Evolutionary conservation across 2,329 filamentous ascomycete genomes (phyloP).

Genomic region (Hymenoscyphus fructigenus): DNA sequence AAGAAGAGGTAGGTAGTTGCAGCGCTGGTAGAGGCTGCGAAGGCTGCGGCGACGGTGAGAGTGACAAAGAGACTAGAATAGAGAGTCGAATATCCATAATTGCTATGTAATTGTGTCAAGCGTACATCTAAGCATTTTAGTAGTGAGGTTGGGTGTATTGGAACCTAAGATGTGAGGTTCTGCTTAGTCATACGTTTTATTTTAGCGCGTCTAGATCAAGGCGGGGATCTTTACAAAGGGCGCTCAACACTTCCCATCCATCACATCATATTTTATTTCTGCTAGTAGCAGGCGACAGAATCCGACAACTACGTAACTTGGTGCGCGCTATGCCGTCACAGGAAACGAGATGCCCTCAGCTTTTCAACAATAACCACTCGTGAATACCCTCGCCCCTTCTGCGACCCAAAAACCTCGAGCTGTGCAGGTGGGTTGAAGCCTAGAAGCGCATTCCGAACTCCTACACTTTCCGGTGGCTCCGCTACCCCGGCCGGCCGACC

Average conservation of each 20-base stretch:
- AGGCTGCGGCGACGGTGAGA: no score
- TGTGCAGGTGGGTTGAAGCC: slow-evolving; percentile 8
- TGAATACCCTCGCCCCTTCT: background rate
- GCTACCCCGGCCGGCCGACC: background rate
- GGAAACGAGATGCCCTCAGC: slow-evolving; percentile 1
- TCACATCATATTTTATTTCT: slow-evolving; percentile 3
- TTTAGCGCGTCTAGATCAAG: background rate
- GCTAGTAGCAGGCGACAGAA: background rate
- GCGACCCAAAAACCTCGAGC: background rate
- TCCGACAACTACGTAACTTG: background rate
- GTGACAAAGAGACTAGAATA: no score
- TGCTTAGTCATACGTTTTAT: background rate
- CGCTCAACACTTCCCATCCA: background rate
- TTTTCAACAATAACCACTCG: background rate
- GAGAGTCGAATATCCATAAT: no score
- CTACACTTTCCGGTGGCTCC: slow-evolving; percentile 4
- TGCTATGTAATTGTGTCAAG: no score
- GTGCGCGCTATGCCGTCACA: slow-evolving; percentile 1
- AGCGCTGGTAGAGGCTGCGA: no score
- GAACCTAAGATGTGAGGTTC: no score
- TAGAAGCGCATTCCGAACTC: slow-evolving; percentile 7
- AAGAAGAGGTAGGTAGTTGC: no score
- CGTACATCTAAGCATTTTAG: no score
- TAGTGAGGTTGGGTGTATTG: no score
- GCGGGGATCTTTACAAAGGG: background rate